Conservation (phyloP, 306 rosid genomes). For the Neltuma alba region DNA sequence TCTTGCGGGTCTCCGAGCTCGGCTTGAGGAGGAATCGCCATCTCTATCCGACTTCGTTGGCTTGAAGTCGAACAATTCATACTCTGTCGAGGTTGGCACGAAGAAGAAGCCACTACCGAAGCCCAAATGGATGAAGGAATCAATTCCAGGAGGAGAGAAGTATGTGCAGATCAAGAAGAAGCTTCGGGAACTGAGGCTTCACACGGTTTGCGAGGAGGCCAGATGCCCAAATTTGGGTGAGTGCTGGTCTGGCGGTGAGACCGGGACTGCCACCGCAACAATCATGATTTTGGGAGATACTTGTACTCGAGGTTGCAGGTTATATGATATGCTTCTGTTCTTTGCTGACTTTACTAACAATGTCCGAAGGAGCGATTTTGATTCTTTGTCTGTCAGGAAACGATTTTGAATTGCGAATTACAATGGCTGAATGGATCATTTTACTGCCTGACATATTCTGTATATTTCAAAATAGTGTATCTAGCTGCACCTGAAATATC, state of each 20-base stretch:
- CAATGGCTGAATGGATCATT: neutral
- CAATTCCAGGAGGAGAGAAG: slow-evolving; percentile 93
- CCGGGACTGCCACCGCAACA: slow-evolving; percentile 97
- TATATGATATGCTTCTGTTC: neutral
- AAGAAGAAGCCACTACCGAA: slow-evolving; percentile 96
- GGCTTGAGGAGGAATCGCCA: slow-evolving; percentile 69
- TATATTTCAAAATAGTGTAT: neutral
- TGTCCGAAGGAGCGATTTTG: neutral
- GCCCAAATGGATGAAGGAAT: slow-evolving; percentile 99
- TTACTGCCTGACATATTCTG: neutral
- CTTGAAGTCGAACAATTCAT: slow-evolving; percentile 52
- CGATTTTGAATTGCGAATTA: neutral
- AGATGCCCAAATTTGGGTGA: slow-evolving; percentile 91
- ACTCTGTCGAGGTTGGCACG: slow-evolving; percentile 96
- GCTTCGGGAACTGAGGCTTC: slow-evolving; percentile 90
- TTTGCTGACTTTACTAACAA: neutral
- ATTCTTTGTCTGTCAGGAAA: neutral
- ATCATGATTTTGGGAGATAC: slow-evolving; percentile 98
- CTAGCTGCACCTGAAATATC: neutral
- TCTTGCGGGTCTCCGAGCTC: slow-evolving; percentile 76
- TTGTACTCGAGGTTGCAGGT: slow-evolving; percentile 99
- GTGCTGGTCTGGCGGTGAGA: slow-evolving; percentile 99
- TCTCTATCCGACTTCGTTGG: slow-evolving; percentile 58
- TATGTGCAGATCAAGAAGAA: slow-evolving; percentile 97
- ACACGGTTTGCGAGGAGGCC: slow-evolving; percentile 98